Base-by-base conservation (phyloP, 345 rosid species). In the Euphorbia tirucalli region DNA sequence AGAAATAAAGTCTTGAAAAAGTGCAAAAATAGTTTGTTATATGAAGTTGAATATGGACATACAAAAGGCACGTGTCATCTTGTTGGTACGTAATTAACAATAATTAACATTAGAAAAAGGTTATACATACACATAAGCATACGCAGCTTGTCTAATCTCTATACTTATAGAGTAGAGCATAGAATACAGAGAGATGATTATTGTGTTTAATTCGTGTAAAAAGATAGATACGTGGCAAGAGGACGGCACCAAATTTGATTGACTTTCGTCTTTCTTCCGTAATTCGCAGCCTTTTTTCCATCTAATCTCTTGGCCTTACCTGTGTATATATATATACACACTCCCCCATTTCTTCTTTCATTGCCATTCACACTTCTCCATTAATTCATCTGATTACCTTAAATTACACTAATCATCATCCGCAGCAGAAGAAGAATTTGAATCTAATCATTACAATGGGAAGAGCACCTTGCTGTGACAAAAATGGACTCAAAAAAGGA, bases 381-480 rank as follows among this genome's bases (percentile, higher is more conserved):
- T 30, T 32, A 15, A 32, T 7, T 56, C 24, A 3, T n/a, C n/a
- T n/a, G n/a, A n/a, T n/a, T 13, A 25, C 15, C 22, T 54, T 54
- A 19, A 54, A 5, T 19, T 19, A 54, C 50, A 2, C 16, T 10
- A 46, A 10, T 46, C n/a, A n/a, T n/a, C n/a, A 18, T 3, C 2
- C 2, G 14, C 0, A 43, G 11, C 1, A 15, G 5, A 2, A 3
- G 21, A 49, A 15, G 4, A n/a, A 21, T 52, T 24, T 22, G 21
- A 65, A 24, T 7, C 21, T 14, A 63, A 37, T 1, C 15, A 13
- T 6, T 13, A 7, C 1, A 57, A 78, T 78, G 82, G 82, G 78
- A 50, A 78, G 82, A 65, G 74, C 75, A 25, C 82, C 82, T 65
- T 78, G 82, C 64, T 78, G 82, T 27, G 82, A 78, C 69, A 78